Conservation (phyloP, 2,329 filamentous ascomycete genomes). For the Colletotrichum sublineola region DNA sequence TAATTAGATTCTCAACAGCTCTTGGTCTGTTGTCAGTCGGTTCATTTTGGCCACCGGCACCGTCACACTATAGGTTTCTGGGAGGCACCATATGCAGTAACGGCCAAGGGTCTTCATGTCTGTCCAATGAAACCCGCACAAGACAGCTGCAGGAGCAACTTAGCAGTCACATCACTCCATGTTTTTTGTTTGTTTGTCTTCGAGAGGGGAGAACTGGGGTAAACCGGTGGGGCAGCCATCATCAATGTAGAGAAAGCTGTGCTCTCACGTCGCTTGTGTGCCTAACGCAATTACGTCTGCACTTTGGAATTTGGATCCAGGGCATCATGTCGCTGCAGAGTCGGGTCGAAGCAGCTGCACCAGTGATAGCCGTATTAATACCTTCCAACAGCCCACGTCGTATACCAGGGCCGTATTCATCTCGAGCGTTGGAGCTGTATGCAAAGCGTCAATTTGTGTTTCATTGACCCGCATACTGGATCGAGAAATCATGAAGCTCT, state of each 20-base stretch:
- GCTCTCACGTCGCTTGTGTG: conserved; percentile 31
- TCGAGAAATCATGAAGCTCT: conserved; percentile 49
- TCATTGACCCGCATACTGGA: conserved; percentile 15
- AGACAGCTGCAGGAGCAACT: conserved; percentile 39
- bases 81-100: conserved; percentile 25
- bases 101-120: conserved; percentile 33
- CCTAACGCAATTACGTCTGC: conserved; percentile 40
- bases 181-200: conserved; percentile 12
- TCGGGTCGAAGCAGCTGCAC: conserved; percentile 3
- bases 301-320: conserved; percentile 23
- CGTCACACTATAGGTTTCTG: conserved; percentile 4
- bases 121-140: conserved; percentile 38
- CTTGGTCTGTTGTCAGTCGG: conserved; percentile 22
- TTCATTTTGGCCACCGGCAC: conserved; percentile 26
- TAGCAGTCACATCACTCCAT: conserved; percentile 40
- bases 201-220: not conserved
- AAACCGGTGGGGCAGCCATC: not conserved
- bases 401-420: not conserved
- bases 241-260: conserved; percentile 42
- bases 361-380: conserved; percentile 42
- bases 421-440: conserved; percentile 31
- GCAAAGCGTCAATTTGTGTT: conserved; percentile 28
- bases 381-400: conserved; percentile 27
- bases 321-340: conserved; percentile 30
- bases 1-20: conserved; percentile 17